phyloP scores from a whole-genome alignment of 2,329 filamentous ascomycete species.

The Trichophyton rubrum region DNA sequence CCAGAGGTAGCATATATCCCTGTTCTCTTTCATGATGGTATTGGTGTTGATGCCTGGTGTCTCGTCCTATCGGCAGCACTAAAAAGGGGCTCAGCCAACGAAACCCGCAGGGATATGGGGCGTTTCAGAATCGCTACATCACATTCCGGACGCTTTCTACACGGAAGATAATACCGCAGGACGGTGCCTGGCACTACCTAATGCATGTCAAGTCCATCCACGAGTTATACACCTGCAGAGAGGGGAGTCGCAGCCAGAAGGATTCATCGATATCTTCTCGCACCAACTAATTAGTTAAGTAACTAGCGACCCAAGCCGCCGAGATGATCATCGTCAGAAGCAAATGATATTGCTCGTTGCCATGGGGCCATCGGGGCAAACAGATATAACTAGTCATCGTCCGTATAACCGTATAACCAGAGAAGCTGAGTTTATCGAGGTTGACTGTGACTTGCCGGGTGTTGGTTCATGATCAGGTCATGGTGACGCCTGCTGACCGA shows the following conservation, averaged over 20 bases:
- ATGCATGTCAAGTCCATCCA: background rate
- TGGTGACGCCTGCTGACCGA: background rate
- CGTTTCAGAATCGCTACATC: background rate
- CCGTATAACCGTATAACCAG: background rate
- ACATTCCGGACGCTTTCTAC: background rate
- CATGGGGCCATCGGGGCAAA: background rate
- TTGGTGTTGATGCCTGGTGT: background rate
- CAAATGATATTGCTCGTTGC: background rate
- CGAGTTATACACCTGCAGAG: too few species aligned
- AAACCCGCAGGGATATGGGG: background rate
- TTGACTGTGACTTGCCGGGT: background rate
- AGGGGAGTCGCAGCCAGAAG: background rate
- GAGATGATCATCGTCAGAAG: background rate
- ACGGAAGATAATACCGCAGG: background rate
- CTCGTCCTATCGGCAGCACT: background rate
- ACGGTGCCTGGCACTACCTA: background rate
- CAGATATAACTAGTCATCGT: background rate
- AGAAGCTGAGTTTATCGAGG: background rate
- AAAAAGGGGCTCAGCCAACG: background rate
- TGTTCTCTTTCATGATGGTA: background rate
- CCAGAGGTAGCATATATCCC: too few species aligned
- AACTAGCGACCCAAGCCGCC: background rate
- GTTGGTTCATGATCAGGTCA: background rate
- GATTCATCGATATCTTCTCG: background rate
- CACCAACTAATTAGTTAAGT: background rate